Percentiles rank a stretch among this genome's conserved stretches.
These are phyloP conservation scores for Mortierella sp. DNA, from an alignment of 371 early-diverging fungal species.

Conservation along the genomic window DNA sequence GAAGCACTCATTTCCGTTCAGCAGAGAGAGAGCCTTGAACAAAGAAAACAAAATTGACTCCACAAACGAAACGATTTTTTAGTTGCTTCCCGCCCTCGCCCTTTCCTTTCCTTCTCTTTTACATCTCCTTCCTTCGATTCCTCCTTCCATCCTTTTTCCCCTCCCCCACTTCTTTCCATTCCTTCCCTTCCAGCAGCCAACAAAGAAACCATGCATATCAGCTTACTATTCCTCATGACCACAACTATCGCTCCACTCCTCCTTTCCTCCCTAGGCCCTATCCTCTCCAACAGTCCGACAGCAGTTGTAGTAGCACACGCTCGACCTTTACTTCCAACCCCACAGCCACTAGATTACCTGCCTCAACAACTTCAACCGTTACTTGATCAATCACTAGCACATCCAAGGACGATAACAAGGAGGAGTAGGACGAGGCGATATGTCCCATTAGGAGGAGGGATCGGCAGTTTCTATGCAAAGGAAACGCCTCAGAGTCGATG, in stretches of 20 bases:
- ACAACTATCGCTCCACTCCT: neutral
- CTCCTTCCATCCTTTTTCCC: neutral
- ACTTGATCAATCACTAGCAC: neutral
- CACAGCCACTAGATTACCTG: neutral
- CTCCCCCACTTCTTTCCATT: neutral
- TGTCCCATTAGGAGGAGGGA: slow-evolving; percentile 7
- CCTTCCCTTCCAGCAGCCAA: neutral
- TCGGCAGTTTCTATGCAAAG: slow-evolving; percentile 17
- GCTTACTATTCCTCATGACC: neutral
- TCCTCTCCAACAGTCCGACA: neutral
- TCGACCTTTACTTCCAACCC: neutral
- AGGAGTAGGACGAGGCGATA: slow-evolving; percentile 12
- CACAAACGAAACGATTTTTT: too few species aligned
- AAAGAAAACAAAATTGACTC: neutral
- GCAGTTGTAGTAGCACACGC: neutral
- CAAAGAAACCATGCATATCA: neutral
- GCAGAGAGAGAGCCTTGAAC: too few species aligned
- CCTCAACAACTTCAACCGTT: neutral
- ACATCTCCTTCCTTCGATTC: too few species aligned
- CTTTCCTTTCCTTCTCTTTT: neutral
- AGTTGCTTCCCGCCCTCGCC: too few species aligned
- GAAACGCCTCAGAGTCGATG: slow-evolving; percentile 1
- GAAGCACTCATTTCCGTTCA: too few species aligned
- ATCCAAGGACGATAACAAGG: neutral
- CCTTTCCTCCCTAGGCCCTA: neutral